Percentiles rank a stretch among this genome's conserved stretches.
phyloP scores from a whole-genome alignment of 2,329 filamentous ascomycete species.

The Onygena corvina region DNA sequence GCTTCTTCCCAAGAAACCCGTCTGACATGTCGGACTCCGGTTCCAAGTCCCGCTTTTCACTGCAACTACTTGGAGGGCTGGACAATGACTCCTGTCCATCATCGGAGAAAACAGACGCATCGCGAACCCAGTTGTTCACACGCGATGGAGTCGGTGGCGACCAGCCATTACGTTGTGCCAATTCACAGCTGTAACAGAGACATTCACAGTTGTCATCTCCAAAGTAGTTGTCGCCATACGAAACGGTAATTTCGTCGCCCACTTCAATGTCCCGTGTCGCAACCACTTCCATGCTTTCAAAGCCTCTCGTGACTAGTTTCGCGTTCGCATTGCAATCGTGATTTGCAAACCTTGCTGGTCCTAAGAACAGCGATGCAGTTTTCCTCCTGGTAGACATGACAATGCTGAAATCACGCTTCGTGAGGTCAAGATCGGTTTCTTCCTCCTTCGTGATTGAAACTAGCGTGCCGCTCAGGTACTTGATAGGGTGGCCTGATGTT shows the following conservation, averaged over 20 bases:
- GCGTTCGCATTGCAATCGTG: slow-evolving; percentile 95
- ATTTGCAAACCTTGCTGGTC: slow-evolving; percentile 90
- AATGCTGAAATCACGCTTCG: slow-evolving; percentile 90
- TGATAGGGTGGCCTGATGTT: slow-evolving; percentile 70
- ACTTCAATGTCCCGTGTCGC: slow-evolving; percentile 68
- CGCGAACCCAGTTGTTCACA: slow-evolving; percentile 3
- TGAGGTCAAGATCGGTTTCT: slow-evolving; percentile 65
- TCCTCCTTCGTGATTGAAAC: slow-evolving; percentile 88
- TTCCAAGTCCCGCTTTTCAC: not conserved
- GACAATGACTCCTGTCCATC: not conserved
- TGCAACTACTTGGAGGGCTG: not conserved
- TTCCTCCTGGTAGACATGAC: slow-evolving; percentile 89
- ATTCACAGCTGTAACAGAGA: slow-evolving; percentile 78
- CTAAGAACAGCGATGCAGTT: slow-evolving; percentile 81
- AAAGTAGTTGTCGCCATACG: slow-evolving; percentile 92
- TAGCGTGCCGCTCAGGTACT: slow-evolving; percentile 81
- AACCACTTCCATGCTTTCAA: slow-evolving; percentile 81
- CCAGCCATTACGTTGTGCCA: slow-evolving; percentile 69
- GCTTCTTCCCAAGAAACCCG: not conserved
- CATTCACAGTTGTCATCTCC: slow-evolving; percentile 92
- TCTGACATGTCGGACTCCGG: not conserved
- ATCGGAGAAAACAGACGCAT: not conserved
- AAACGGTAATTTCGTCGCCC: slow-evolving; percentile 93
- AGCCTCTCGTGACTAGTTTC: slow-evolving; percentile 67
- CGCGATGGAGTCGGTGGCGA: slow-evolving; percentile 27